Evolutionary conservation across 495 filamentous ascomycete genomes (phyloP).

Genomic region (Hypoxylon cercidicola): DNA sequence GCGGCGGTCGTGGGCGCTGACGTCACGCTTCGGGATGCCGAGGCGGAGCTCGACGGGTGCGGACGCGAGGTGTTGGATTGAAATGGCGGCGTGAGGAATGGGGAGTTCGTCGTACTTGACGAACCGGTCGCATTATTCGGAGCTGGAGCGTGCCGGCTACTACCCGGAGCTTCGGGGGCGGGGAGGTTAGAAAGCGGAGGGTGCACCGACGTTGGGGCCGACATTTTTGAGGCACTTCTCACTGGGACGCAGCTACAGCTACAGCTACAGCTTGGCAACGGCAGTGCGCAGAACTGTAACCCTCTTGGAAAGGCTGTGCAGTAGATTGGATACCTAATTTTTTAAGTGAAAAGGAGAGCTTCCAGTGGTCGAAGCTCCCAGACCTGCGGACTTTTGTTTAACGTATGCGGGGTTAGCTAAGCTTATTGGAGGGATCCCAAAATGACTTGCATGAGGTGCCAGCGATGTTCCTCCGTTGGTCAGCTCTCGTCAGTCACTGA

Average conservation of each 20-base stretch:
- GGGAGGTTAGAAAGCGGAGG: constrained; percentile 20
- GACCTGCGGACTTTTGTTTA: constrained; percentile 31
- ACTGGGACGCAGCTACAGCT: constrained; percentile 2
- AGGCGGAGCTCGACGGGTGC: constrained; percentile 32
- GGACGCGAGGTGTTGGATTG: constrained; percentile 23
- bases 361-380: constrained; percentile 14
- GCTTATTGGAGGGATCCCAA: constrained; percentile 41
- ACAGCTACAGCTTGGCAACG: constrained; percentile 21
- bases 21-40: constrained; percentile 29
- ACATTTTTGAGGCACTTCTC: constrained; percentile 23
- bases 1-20: constrained; percentile 30
- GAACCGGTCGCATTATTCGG: constrained; percentile 23
- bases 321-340: constrained; percentile 23
- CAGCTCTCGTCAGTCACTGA: constrained; percentile 12
- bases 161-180: constrained; percentile 15
- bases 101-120: constrained; percentile 16
- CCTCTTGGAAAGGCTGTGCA: constrained; percentile 6
- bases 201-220: constrained; percentile 28
- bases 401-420: constrained; percentile 38
- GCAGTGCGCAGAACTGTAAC: constrained; percentile 24
- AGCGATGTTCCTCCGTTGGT: constrained; percentile 13
- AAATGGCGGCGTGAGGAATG: constrained; percentile 18
- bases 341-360: constrained; percentile 19
- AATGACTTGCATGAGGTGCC: constrained; percentile 36
- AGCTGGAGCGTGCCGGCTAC: constrained; percentile 13